Percentiles rank a stretch among this genome's conserved stretches.
phyloP scores from a whole-genome alignment of 192 early-diverging fungal species.

The Borealophlyctis nickersoniae region DNA sequence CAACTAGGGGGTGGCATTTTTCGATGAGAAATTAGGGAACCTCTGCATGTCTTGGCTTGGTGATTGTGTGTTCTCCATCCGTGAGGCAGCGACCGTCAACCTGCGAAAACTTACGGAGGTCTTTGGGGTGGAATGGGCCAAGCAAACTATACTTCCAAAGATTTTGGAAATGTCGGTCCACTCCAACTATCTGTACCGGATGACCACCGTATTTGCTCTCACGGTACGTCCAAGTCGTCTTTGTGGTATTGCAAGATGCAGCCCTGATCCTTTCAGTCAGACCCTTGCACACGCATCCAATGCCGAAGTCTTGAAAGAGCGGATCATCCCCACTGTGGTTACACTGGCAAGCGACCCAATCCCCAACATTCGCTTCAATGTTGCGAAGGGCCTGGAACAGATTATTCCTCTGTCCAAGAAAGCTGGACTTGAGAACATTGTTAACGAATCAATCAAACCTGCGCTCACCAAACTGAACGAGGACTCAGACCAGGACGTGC shows the following conservation, averaged over 20 bases:
- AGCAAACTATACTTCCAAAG: slow-evolving; percentile 89
- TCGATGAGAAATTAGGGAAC: slow-evolving; percentile 90
- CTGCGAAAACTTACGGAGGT: slow-evolving; percentile 94
- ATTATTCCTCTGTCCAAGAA: slow-evolving; percentile 75
- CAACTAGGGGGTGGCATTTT: slow-evolving; percentile 80
- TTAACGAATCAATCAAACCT: slow-evolving; percentile 73
- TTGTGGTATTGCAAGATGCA: not conserved
- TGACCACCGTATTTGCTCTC: slow-evolving; percentile 97
- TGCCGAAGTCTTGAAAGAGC: slow-evolving; percentile 81
- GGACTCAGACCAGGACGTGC: slow-evolving; percentile 91
- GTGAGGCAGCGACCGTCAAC: slow-evolving; percentile 95
- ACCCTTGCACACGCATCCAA: slow-evolving; percentile 84
- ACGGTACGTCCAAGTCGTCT: slow-evolving; percentile 57
- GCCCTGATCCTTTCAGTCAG: slow-evolving; percentile 34
- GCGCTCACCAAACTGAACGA: slow-evolving; percentile 78
- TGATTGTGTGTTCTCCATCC: slow-evolving; percentile 94
- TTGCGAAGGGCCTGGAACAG: slow-evolving; percentile 89
- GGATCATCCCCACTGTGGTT: slow-evolving; percentile 84
- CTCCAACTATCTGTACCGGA: slow-evolving; percentile 95
- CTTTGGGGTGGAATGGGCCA: slow-evolving; percentile 98
- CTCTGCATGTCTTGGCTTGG: slow-evolving; percentile 99
- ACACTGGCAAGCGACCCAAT: slow-evolving; percentile 87
- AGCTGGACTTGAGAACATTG: slow-evolving; percentile 57
- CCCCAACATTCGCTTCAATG: slow-evolving; percentile 99
- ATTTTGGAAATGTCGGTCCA: slow-evolving; percentile 85